A percentile compares a stretch with the other conserved stretches of the same genome.
These are phyloP conservation scores for Allium sativum DNA, from an alignment of 106 monocot genomes.

Conservation along the genomic window DNA sequence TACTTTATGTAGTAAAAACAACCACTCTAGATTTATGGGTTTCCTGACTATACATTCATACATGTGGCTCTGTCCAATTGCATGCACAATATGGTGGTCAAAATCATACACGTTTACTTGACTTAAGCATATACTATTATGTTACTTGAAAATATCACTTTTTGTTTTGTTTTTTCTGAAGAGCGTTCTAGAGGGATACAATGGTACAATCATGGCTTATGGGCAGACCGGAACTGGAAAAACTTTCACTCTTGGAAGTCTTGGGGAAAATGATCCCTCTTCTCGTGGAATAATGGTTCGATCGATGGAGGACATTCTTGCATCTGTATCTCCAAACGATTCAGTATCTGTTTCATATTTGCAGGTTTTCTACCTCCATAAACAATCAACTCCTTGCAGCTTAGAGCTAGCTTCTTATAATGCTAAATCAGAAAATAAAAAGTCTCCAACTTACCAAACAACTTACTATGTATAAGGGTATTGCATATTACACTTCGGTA, in stretches of 20 bases:
- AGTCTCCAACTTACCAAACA: no score
- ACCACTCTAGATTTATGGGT: no score
- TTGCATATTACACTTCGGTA: no score
- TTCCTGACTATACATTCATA: no score
- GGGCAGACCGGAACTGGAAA: conserved; percentile 99
- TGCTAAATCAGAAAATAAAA: no score
- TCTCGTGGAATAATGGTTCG: conserved; percentile 96
- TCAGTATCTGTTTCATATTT: conserved; percentile 85
- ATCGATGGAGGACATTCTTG: conserved; percentile 95
- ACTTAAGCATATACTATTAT: no score
- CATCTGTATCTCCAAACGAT: conserved; percentile 67
- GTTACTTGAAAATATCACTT: background rate
- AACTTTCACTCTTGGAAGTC: conserved; percentile 92
- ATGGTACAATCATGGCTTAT: conserved; percentile 98
- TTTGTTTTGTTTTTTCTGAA: conserved; percentile 27
- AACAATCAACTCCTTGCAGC: background rate
- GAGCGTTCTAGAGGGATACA: conserved; percentile 98
- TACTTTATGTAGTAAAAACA: no score
- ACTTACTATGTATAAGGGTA: no score
- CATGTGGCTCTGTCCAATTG: no score
- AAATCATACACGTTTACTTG: no score
- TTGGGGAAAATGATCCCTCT: conserved; percentile 88
- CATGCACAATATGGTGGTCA: no score
- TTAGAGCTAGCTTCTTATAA: no score
- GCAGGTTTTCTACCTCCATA: conserved; percentile 45